Evolutionary conservation across 495 filamentous ascomycete species (phyloP).

Genomic region (Evernia prunastri): DNA sequence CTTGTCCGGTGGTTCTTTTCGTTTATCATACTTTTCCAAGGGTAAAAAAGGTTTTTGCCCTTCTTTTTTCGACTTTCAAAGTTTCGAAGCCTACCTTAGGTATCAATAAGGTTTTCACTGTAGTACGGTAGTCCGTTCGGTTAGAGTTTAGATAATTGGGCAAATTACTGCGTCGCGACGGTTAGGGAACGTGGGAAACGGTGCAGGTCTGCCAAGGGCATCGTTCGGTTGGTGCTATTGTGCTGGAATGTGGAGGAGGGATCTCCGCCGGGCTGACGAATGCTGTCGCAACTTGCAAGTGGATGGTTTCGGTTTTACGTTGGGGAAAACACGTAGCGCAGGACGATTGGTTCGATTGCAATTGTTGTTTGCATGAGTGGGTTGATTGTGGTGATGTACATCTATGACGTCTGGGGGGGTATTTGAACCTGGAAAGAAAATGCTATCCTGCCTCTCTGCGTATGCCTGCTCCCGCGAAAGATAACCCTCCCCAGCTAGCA

Average conservation of each 20-base stretch:
- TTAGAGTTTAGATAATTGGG: not conserved
- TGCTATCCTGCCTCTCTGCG: not conserved
- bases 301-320: not conserved
- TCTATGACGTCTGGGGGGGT: constrained; percentile 3
- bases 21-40: not conserved
- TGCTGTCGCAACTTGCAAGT: not conserved
- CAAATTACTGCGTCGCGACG: not conserved
- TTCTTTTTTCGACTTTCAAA: too few relatives aligned
- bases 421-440: not conserved
- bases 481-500: too few relatives aligned
- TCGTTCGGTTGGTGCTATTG: not conserved
- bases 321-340: not conserved
- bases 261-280: not conserved
- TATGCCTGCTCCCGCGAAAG: not conserved
- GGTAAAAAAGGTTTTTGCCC: too few relatives aligned
- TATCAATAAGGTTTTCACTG: too few relatives aligned
- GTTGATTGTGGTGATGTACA: not conserved
- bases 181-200: not conserved
- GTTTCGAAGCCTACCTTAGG: too few relatives aligned
- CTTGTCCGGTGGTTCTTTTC: not conserved
- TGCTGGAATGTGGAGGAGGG: not conserved
- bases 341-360: not conserved
- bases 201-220: not conserved
- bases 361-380: not conserved
- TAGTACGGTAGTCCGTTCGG: too few relatives aligned